Evolutionary conservation across 192 early-diverging fungal species (phyloP).

Genomic region (Piromyces sp.): DNA sequence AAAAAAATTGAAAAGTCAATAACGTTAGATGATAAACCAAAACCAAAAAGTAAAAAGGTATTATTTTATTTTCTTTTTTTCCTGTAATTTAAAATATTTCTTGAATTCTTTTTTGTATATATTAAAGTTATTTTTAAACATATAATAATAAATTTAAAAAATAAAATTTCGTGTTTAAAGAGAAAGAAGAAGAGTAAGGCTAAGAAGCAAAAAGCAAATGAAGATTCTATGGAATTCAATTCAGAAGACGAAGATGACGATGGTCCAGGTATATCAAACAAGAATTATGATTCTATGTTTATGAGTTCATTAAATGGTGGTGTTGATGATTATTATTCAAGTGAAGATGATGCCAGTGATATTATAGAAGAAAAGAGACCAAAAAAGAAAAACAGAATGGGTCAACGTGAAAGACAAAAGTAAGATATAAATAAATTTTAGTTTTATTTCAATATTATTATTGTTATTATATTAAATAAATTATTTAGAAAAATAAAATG

Average conservation of each 20-base stretch:
- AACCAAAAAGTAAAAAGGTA: background rate
- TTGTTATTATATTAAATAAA: no score
- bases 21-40: background rate
- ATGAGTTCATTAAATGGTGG: background rate
- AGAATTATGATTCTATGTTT: background rate
- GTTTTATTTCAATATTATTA: no score
- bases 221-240: background rate
- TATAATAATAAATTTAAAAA: no score
- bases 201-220: background rate
- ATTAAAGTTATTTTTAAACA: no score
- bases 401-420: background rate
- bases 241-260: background rate
- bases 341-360: background rate
- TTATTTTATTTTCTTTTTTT: background rate
- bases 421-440: background rate
- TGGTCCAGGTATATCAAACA: background rate
- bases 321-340: background rate
- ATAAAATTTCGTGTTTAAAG: background rate
- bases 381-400: background rate
- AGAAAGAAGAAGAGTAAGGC: background rate
- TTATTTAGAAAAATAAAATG: no score
- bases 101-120: no score
- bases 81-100: no score
- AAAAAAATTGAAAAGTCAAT: background rate
- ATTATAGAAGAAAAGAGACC: background rate